Percentiles rank a stretch among this genome's conserved stretches.
Conservation (phyloP, 176 grass and related monocot species). For the Carex kokanica region DNA sequence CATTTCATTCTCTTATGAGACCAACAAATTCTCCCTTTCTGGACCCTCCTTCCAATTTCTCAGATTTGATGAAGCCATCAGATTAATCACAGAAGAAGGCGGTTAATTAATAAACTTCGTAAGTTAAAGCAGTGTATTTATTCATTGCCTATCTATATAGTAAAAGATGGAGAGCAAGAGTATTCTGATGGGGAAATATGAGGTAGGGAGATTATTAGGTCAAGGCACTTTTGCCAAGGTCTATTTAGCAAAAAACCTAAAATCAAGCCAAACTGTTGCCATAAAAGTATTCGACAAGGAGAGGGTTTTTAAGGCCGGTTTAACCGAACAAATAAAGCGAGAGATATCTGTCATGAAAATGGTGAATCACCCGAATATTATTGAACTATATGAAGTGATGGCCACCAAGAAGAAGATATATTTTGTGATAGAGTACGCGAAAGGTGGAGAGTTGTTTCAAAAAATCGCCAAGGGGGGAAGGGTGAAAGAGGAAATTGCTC, state of each 20-base stretch:
- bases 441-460: slow-evolving; percentile 78
- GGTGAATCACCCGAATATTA: slow-evolving; percentile 56
- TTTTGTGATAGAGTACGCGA: slow-evolving; percentile 72
- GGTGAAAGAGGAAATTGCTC: slow-evolving; percentile 46
- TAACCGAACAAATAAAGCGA: slow-evolving; percentile 58
- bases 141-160: neutral
- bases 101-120: slow-evolving; percentile 39
- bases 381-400: slow-evolving; percentile 76
- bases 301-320: slow-evolving; percentile 42
- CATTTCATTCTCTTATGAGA: slow-evolving; percentile 39
- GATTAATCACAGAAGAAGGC: slow-evolving; percentile 54
- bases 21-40: slow-evolving; percentile 6
- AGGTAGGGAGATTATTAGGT: slow-evolving; percentile 61
- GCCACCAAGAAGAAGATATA: slow-evolving; percentile 62
- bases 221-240: slow-evolving; percentile 76
- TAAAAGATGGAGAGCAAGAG: slow-evolving; percentile 40
- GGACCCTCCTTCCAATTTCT: slow-evolving; percentile 24
- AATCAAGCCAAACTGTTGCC: slow-evolving; percentile 46
- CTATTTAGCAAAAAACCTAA: slow-evolving; percentile 50
- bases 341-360: slow-evolving; percentile 74
- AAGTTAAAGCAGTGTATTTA: slow-evolving; percentile 11
- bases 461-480: slow-evolving; percentile 57
- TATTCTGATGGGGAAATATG: slow-evolving; percentile 52
- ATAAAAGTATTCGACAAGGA: slow-evolving; percentile 77
- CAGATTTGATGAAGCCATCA: slow-evolving; percentile 33